These are phyloP conservation scores for Coelastrella sp. DNA, from an alignment of 139 green algal genomes.

Conservation along the genomic window DNA sequence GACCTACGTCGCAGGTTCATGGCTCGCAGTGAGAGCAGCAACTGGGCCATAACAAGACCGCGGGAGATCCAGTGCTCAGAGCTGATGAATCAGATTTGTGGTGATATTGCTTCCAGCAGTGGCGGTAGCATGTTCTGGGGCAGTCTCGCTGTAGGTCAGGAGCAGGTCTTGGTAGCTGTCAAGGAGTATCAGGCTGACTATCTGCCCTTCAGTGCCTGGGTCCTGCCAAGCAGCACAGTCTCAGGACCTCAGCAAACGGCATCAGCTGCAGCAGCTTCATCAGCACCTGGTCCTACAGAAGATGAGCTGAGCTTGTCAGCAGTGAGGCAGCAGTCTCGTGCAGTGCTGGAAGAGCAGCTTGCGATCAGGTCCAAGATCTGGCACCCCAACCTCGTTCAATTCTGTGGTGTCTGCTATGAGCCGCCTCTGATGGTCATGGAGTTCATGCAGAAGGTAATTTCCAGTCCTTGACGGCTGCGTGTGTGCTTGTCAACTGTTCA, in stretches of 20 bases:
- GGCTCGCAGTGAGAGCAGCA: background rate
- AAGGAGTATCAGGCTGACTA: background rate
- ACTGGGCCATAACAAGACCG: background rate
- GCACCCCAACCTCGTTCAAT: background rate
- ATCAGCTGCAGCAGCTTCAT: background rate
- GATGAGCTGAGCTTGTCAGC: background rate
- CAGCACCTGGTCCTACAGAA: background rate
- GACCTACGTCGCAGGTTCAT: too few species aligned
- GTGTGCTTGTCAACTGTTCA: too few species aligned
- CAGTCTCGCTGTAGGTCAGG: background rate
- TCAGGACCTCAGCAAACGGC: background rate
- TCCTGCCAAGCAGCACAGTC: background rate
- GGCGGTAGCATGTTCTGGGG: background rate
- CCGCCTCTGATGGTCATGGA: background rate
- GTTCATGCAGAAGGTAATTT: background rate
- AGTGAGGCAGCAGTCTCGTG: background rate
- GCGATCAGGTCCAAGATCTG: background rate
- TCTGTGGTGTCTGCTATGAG: background rate
- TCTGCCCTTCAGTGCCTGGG: background rate
- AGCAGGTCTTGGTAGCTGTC: background rate
- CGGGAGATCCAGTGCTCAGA: background rate
- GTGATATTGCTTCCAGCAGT: background rate
- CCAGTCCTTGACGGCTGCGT: background rate
- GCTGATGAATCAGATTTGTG: background rate
- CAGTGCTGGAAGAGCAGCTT: background rate